Conservation (phyloP, 257 asterid genomes). For the Capsicum pubescens region DNA sequence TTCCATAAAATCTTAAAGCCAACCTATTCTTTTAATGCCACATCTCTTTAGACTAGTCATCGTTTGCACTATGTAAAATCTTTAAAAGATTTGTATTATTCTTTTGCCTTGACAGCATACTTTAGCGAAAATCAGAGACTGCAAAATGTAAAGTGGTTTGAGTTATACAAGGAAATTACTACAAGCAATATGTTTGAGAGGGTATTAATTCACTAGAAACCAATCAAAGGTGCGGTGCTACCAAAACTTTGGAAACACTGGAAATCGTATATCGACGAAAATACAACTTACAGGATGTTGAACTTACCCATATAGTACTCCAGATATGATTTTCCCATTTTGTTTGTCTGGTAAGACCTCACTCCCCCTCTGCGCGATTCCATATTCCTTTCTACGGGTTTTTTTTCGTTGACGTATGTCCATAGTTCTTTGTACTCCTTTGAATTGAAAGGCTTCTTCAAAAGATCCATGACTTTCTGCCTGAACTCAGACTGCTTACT, state of each 20-base stretch:
- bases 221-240: slow-evolving; percentile 23
- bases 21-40: slow-evolving; percentile 6
- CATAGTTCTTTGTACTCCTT: slow-evolving; percentile 29
- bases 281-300: slow-evolving; percentile 17
- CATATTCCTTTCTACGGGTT: slow-evolving; percentile 24
- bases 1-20: not conserved
- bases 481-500: slow-evolving; percentile 22
- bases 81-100: not conserved
- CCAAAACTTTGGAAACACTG: not conserved
- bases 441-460: slow-evolving; percentile 31
- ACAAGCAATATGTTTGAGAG: slow-evolving; percentile 10
- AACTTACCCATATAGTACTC: slow-evolving; percentile 26
- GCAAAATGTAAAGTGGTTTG: not conserved
- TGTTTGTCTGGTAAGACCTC: not conserved
- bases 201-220: slow-evolving; percentile 10
- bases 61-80: not conserved
- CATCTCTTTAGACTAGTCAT: not conserved
- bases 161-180: not conserved
- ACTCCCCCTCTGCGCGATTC: slow-evolving; percentile 25
- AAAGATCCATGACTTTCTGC: slow-evolving; percentile 24
- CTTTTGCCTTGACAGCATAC: slow-evolving; percentile 19
- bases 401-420: slow-evolving; percentile 10
- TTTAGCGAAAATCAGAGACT: not conserved
- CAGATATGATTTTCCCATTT: slow-evolving; percentile 30
- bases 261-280: not conserved